These are phyloP conservation scores for Cydonia oblonga DNA, from an alignment of 331 rosid genomes.

Conservation along the genomic window DNA sequence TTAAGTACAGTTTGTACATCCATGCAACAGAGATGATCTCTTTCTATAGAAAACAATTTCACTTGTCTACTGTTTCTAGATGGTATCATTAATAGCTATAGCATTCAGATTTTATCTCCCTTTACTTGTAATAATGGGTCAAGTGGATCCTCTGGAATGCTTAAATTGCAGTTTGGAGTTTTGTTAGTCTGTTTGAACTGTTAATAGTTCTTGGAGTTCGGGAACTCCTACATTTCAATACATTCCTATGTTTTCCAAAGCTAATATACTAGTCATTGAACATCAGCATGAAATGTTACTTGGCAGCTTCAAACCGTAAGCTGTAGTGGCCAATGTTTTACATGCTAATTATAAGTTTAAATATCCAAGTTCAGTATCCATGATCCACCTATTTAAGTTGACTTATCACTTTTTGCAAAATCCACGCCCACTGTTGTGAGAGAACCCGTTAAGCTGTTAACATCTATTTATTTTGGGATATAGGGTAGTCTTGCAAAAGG, in stretches of 20 bases:
- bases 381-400: not conserved
- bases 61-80: no score
- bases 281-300: not conserved
- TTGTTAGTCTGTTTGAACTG: not conserved
- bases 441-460: not conserved
- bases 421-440: not conserved
- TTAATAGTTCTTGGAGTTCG: not conserved
- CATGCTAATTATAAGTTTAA: not conserved
- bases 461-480: no score
- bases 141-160: slow-evolving; percentile 26
- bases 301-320: not conserved
- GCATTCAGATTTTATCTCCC: slow-evolving; percentile 17
- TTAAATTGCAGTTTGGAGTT: slow-evolving; percentile 6
- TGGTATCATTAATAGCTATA: not conserved
- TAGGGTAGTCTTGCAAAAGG: not conserved
- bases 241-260: not conserved
- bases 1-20: no score
- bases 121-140: slow-evolving; percentile 7
- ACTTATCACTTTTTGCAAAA: not conserved
- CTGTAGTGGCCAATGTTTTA: not conserved
- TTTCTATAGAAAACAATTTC: no score
- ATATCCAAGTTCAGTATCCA: not conserved
- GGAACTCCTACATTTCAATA: not conserved
- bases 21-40: no score
- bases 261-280: not conserved